Conservation (phyloP, 2,329 filamentous ascomycete species). For the Botrytis deweyae region DNA sequence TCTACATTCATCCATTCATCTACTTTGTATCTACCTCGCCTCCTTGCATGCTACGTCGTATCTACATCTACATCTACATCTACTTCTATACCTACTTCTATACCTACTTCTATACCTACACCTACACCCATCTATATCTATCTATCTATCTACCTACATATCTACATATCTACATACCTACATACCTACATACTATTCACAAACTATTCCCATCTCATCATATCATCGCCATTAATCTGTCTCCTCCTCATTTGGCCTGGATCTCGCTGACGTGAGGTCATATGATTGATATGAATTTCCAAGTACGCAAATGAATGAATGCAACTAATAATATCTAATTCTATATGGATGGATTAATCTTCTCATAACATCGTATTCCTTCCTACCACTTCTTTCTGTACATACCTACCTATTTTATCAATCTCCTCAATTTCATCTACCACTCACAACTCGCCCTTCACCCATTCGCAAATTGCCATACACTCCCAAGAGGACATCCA, state of each 20-base stretch:
- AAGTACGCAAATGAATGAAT: background rate
- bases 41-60: no score
- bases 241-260: background rate
- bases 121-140: no score
- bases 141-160: no score
- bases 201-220: background rate
- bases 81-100: no score
- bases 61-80: no score
- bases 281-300: background rate
- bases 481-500: background rate
- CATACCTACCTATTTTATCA: background rate
- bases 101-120: no score
- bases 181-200: background rate
- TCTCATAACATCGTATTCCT: background rate
- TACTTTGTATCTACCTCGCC: no score
- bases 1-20: no score
- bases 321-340: background rate
- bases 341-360: background rate
- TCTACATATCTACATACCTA: no score
- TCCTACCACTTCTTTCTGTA: background rate
- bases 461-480: background rate
- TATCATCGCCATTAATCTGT: background rate
- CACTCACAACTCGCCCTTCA: background rate
- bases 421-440: background rate
- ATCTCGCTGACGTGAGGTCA: slow-evolving; percentile 11